Evolutionary conservation across 2,329 filamentous ascomycete species (phyloP).

Genomic region (Chrysoporthe deuterocubensis): DNA sequence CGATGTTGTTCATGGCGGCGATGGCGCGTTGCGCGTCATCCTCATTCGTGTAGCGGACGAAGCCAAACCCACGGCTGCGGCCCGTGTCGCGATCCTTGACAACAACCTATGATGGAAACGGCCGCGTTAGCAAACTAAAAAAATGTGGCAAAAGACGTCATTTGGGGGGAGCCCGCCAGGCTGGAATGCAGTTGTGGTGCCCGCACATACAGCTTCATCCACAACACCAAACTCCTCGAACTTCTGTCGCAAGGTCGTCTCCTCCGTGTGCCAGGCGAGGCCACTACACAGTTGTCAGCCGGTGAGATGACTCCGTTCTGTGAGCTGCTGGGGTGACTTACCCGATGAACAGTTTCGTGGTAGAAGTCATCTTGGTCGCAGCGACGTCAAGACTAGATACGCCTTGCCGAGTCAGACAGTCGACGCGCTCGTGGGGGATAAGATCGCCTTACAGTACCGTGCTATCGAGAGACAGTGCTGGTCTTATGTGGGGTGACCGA

Average conservation of each 20-base stretch:
- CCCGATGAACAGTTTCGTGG: constrained; percentile 91
- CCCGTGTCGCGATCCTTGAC: constrained; percentile 97
- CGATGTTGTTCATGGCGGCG: constrained; percentile 80
- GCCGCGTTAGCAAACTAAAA: background rate
- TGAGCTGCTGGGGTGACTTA: constrained; percentile 50
- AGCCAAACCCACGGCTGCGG: constrained; percentile 95
- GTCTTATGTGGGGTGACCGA: background rate
- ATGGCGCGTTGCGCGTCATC: constrained; percentile 78
- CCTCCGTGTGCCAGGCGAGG: constrained; percentile 98
- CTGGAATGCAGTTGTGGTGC: background rate
- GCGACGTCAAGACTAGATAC: constrained; percentile 22
- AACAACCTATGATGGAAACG: constrained; percentile 69
- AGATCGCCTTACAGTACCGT: background rate
- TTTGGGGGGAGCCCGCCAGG: background rate
- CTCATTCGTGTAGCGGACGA: constrained; percentile 85
- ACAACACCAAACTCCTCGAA: constrained; percentile 91
- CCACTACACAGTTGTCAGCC: constrained; percentile 60
- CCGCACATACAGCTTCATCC: constrained; percentile 88
- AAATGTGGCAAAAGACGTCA: background rate
- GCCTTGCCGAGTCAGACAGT: constrained; percentile 8
- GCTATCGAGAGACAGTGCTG: constrained; percentile 1
- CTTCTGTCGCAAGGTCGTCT: constrained; percentile 81
- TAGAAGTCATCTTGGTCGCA: constrained; percentile 60
- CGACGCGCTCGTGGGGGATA: background rate
- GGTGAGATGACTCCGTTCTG: constrained; percentile 18